Evolutionary conservation across 1,284 basidiomycete genomes (phyloP).

Genomic region (Peniophora sp.): DNA sequence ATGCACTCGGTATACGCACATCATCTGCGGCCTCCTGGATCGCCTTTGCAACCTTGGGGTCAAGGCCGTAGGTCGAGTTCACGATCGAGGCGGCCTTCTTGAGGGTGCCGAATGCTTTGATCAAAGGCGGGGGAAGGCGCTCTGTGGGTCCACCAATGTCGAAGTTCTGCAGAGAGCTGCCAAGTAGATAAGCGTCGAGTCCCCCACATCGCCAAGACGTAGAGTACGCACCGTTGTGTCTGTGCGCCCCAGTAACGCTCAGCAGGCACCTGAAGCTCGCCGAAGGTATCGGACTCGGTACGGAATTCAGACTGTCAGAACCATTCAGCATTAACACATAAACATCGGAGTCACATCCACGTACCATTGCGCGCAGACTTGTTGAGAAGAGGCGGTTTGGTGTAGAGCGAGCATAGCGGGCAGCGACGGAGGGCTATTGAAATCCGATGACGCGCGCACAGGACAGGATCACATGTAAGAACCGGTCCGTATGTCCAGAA

Average conservation of each 20-base stretch:
- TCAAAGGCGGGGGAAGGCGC: conserved; percentile 88
- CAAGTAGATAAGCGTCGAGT: neutral
- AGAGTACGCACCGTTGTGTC: conserved; percentile 75
- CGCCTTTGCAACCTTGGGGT: conserved; percentile 81
- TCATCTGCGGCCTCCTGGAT: conserved; percentile 96
- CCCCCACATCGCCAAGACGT: neutral
- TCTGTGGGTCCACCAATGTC: conserved; percentile 95
- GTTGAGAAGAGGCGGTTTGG: conserved; percentile 21
- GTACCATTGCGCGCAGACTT: conserved; percentile 39
- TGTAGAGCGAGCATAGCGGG: neutral
- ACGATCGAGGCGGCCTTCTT: conserved; percentile 97
- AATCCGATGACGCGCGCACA: conserved; percentile 13
- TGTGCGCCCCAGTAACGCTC: conserved; percentile 99
- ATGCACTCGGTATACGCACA: conserved; percentile 32
- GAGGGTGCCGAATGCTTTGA: conserved; percentile 96
- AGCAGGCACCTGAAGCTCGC: conserved; percentile 87
- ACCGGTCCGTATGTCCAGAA: neutral
- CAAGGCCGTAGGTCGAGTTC: conserved; percentile 87
- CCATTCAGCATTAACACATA: neutral
- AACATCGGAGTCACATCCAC: conserved; percentile 2
- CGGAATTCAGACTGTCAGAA: conserved; percentile 37
- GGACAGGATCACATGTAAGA: neutral
- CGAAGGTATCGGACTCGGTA: conserved; percentile 82
- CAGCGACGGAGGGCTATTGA: neutral
- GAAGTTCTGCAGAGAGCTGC: conserved; percentile 92